Base-by-base conservation (phyloP, 148 eudicot species). In the Rhododendron griersonianum region DNA sequence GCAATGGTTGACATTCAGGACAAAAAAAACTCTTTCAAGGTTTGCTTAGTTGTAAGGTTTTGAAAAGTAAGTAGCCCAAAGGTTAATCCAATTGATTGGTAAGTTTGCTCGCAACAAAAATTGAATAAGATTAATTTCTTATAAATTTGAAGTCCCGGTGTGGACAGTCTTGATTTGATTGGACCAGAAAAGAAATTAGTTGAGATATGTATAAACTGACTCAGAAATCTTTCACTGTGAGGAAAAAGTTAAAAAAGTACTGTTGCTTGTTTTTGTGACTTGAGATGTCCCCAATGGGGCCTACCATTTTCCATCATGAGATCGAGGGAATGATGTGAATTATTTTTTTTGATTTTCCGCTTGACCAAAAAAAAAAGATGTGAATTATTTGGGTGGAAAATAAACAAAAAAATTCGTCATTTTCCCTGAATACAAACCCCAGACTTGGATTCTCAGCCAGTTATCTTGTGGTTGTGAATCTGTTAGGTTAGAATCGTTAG, bases 301-400 rank as follows among this genome's bases (percentile, higher is more conserved):
- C 51, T 18, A 16, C 78, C 78, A 9, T 74, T 77, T 41, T 45
- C 59, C 59, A 53, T 53, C 19, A 53, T 53, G 69, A 63, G 44
- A 37, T 37, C 39, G 67, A 63, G 28, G 28, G 69, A 30, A 11
- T 71, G 37, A 33, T 73, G 19, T 41, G 45, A 75, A 75, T 75
- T 75, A n/a, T n/a, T n/a, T n/a, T n/a, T n/a, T n/a, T n/a, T n/a
- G n/a, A n/a, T n/a, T n/a, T n/a, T n/a, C n/a, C n/a, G n/a, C n/a
- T n/a, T n/a, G n/a, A n/a, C n/a, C n/a, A n/a, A n/a, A n/a, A n/a
- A n/a, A n/a, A n/a, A n/a, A n/a, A n/a, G n/a, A n/a, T n/a, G n/a
- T n/a, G n/a, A n/a, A 75, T 75, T 75, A 75, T 75, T 75, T 75
- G 78, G n/a, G 78, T 16, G 78, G 78, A 35, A 75, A 75, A 75